Evolutionary conservation across 176 grass and related monocot genomes (phyloP).

Genomic region (Hordeum vulgare): MorexV3_pseudomolecules_assembly NC_058519.1:644732461-644732960

Average conservation of each 20-base stretch:
- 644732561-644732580: not conserved
- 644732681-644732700: conserved; percentile 43
- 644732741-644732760: not conserved
- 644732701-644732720: not conserved
- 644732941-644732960: conserved; percentile 1
- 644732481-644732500: conserved; percentile 49
- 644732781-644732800: conserved; percentile 32
- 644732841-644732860: conserved; percentile 42
- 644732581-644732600: conserved; percentile 47
- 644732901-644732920: conserved; percentile 56
- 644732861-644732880: conserved; percentile 76
- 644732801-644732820: not conserved
- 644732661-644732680: conserved; percentile 26
- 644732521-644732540: not conserved
- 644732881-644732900: conserved; percentile 92
- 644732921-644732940: conserved; percentile 6
- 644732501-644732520: not conserved
- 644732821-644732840: conserved; percentile 41
- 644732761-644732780: not conserved
- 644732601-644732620: conserved; percentile 81
- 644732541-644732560: conserved; percentile 28
- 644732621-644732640: conserved; percentile 72
- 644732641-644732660: conserved; percentile 87
- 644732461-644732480: conserved; percentile 71
- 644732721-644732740: not conserved